Evolutionary conservation across 169 alveolate genomes (phyloP).

Genomic region (Neospora caninum): DNA sequence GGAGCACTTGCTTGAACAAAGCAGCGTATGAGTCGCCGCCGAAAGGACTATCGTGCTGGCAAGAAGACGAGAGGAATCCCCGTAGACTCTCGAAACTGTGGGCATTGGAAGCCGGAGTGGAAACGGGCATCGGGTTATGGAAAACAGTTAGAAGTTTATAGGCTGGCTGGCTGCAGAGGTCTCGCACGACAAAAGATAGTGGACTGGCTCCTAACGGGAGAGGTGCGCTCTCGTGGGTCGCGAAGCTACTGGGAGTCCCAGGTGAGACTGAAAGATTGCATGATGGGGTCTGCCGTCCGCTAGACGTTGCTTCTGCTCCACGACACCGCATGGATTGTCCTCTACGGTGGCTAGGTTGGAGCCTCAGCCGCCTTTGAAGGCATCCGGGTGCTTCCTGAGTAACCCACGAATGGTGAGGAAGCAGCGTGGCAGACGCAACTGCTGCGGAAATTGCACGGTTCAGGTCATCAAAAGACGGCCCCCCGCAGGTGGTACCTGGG

Average conservation of each 20-base stretch:
- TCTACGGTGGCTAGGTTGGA: background rate
- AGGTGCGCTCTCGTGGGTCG: background rate
- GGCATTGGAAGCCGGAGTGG: background rate
- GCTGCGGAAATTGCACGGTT: background rate
- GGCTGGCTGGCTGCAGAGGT: background rate
- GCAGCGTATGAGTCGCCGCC: background rate
- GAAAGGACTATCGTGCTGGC: background rate
- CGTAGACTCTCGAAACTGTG: background rate
- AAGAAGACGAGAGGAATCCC: background rate
- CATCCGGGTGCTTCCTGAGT: background rate
- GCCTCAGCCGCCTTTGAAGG: background rate
- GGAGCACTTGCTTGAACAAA: background rate
- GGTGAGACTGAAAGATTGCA: background rate
- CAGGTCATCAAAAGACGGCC: background rate
- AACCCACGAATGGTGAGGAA: background rate
- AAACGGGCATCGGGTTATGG: background rate
- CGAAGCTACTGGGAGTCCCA: background rate
- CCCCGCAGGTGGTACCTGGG: background rate
- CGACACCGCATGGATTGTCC: background rate
- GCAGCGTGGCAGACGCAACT: background rate
- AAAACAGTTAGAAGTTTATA: background rate
- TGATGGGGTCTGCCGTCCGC: background rate
- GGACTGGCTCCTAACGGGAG: background rate
- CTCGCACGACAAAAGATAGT: background rate
- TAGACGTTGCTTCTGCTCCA: background rate